Evolutionary conservation across 192 early-diverging fungal genomes (phyloP).

Genomic region (Jimgerdemannia lactiflua): DNA sequence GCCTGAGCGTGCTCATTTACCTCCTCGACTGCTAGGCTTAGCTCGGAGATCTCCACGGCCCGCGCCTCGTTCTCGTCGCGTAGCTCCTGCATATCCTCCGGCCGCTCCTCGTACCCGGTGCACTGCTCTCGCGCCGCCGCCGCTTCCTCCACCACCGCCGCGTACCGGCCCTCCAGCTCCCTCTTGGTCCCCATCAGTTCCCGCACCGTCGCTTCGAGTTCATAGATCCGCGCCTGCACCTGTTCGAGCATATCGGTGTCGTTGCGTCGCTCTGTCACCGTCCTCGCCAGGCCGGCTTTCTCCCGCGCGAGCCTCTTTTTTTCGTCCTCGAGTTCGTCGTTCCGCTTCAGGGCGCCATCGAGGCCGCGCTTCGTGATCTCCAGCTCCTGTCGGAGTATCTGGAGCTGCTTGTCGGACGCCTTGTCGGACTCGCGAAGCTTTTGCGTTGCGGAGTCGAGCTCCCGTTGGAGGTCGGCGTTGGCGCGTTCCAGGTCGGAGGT

Average conservation of each 20-base stretch:
- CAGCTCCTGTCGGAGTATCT: conserved; percentile 4
- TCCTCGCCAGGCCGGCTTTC: conserved; percentile 6
- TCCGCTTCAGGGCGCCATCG: not conserved
- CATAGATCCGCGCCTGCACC: conserved; percentile 6
- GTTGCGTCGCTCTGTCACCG: not conserved
- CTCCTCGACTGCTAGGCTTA: conserved; percentile 23
- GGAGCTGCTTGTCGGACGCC: not conserved
- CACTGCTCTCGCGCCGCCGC: not conserved
- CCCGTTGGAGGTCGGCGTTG: conserved; percentile 7
- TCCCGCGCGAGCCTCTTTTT: conserved; percentile 10
- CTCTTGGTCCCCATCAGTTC: not conserved
- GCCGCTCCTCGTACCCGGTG: conserved; percentile 19
- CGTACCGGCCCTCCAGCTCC: not conserved
- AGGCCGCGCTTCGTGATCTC: not conserved
- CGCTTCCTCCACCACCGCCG: too few relatives aligned
- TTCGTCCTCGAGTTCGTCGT: conserved; percentile 8
- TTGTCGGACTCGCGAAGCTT: conserved; percentile 2
- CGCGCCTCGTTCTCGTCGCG: conserved; percentile 8
- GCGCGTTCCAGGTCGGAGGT: conserved; percentile 5
- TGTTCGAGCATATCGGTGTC: not conserved
- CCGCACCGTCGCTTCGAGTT: conserved; percentile 4
- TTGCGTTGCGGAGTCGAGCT: conserved; percentile 5
- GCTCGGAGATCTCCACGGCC: conserved; percentile 23
- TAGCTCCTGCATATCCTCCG: conserved; percentile 15
- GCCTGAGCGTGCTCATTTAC: conserved; percentile 18